Conservation (phyloP, 2,329 filamentous ascomycete genomes). For the Penicillium sp. region DNA sequence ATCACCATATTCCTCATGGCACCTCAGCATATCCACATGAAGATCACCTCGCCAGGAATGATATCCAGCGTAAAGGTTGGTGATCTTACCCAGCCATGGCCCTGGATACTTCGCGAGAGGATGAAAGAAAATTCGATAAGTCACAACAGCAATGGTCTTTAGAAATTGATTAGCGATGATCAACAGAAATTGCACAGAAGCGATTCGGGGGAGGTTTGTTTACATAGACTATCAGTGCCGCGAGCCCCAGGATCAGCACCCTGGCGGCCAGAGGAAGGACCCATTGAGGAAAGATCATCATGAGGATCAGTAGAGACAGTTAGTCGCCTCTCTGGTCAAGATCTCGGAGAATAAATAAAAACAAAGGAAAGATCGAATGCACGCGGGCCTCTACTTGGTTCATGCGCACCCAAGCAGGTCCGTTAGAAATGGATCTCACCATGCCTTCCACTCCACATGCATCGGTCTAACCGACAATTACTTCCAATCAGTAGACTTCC, state of each 20-base stretch:
- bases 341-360: background rate
- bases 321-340: background rate
- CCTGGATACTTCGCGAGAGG: slow-evolving; percentile 39
- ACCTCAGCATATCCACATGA: slow-evolving; percentile 29
- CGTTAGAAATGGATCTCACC: background rate
- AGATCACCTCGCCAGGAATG: slow-evolving; percentile 28
- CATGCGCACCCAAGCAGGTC: background rate
- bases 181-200: no score
- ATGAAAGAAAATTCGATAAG: slow-evolving; percentile 29
- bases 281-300: background rate
- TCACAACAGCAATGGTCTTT: no score
- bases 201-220: no score
- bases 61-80: slow-evolving; percentile 1
- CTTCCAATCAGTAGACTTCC: no score
- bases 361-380: background rate
- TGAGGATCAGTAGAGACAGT: background rate
- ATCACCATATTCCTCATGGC: slow-evolving; percentile 8
- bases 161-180: no score
- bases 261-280: background rate
- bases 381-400: background rate
- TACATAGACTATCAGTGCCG: background rate
- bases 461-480: background rate
- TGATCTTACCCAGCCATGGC: slow-evolving; percentile 33
- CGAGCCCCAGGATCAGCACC: background rate
- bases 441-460: background rate